Conservation (phyloP, 306 rosid species). For the Lablab purpureus region DNA sequence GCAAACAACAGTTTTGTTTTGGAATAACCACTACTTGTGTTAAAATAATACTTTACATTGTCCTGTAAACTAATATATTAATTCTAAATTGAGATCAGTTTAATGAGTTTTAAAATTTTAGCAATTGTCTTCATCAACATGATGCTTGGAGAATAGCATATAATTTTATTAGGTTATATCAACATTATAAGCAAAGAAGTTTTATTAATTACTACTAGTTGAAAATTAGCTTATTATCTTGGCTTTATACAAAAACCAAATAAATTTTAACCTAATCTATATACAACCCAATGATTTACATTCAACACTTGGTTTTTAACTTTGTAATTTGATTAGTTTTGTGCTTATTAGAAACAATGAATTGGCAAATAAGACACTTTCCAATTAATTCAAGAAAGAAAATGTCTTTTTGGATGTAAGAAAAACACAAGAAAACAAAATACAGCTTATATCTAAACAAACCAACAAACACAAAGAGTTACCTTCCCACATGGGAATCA, state of each 20-base stretch:
- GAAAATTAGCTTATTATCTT: background rate
- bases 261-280: background rate
- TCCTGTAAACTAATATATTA: background rate
- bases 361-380: background rate
- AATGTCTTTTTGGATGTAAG: background rate
- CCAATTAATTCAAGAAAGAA: background rate
- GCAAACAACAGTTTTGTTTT: background rate
- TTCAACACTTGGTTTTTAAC: background rate
- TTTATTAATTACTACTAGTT: no score
- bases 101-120: background rate
- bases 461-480: background rate
- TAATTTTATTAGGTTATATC: background rate
- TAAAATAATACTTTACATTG: background rate
- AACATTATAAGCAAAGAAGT: background rate
- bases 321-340: background rate
- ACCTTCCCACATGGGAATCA: background rate
- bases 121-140: background rate
- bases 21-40: background rate
- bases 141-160: background rate
- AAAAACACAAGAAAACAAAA: background rate
- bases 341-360: background rate
- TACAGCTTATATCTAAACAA: background rate
- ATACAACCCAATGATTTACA: background rate
- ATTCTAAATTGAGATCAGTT: background rate
- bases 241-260: background rate